Evolutionary conservation across 306 rosid species (phyloP), one percentile per base, ranked within the genome.

Genomic region (Quercus engelmannii): DNA sequence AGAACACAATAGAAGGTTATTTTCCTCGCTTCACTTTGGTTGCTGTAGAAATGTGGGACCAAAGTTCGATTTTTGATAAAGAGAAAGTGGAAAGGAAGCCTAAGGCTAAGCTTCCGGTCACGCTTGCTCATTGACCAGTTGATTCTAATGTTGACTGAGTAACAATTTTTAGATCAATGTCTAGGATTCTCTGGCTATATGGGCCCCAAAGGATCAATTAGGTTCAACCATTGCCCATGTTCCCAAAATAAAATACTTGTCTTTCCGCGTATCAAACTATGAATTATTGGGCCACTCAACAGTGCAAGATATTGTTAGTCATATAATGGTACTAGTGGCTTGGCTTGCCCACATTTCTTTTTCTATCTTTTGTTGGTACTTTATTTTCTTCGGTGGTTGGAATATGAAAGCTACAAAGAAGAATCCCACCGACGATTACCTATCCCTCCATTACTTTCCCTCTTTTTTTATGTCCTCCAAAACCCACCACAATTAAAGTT

Each of bases 361-460:
- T 83, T 19, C 15, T 33, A 5, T 67, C 71, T 67, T 67, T 67
- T 18, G 51, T n/a, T 14, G 31, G 18, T 49, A 18, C 52, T 67
- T 67, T 67, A 20, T 67, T 30, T 67, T 33, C 71, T 67, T 67
- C 8, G 26, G 55, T 58, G 71, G 41, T 33, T 55, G 30, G 74
- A 54, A 73, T 61, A 38, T 55, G 75, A 78, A 81, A 62, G 73
- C 81, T 20, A 78, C 81, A 41, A 63, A 81, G 88, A 81, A 85
- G 85, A 69, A 78, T 85, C 88, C 83, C 85, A 85, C 88, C 85
- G 88, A 81, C 88, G 80, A 35, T 67, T 52, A 23, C 56, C 65
- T 51, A 30, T 28, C 52, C 46, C 23, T 55, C 31, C 58, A 6
- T 31, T 2, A 26, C 69, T 59, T 26, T 76, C 28, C n/a, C 72